Percentiles rank a stretch among this genome's conserved stretches.
phyloP scores from a whole-genome alignment of 768 basidiomycete species.

The Hygrocybe coccinea region DNA sequence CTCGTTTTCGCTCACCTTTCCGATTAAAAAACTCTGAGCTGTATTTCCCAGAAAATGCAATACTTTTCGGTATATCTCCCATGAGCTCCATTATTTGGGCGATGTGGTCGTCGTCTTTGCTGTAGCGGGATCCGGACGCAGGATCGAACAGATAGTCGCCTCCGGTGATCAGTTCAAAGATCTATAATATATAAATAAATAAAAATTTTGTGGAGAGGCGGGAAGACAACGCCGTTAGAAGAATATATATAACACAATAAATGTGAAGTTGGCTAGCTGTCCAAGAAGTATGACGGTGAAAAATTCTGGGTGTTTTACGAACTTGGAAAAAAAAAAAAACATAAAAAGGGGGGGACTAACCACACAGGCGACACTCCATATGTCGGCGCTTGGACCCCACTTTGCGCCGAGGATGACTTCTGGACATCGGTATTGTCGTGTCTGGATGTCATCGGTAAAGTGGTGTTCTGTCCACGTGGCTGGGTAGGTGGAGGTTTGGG shows the following conservation, averaged over 20 bases:
- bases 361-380: slow-evolving; percentile 95
- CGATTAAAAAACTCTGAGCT: slow-evolving; percentile 92
- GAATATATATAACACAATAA: too few species aligned
- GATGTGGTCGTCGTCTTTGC: slow-evolving; percentile 95
- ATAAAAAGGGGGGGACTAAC: slow-evolving; percentile 44
- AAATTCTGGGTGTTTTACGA: too few species aligned
- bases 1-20: slow-evolving; percentile 67
- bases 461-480: slow-evolving; percentile 92
- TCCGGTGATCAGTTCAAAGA: slow-evolving; percentile 93
- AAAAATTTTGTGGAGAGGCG: too few species aligned
- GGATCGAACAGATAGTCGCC: slow-evolving; percentile 99
- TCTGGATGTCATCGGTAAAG: slow-evolving; percentile 98
- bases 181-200: too few species aligned
- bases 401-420: slow-evolving; percentile 95
- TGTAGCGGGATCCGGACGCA: slow-evolving; percentile 88
- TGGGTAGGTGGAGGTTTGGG: slow-evolving; percentile 29
- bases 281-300: too few species aligned
- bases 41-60: slow-evolving; percentile 91
- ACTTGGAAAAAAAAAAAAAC: not conserved
- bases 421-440: slow-evolving; percentile 93
- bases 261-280: too few species aligned
- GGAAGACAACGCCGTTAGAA: too few species aligned
- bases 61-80: slow-evolving; percentile 78
- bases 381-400: slow-evolving; percentile 93
- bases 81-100: slow-evolving; percentile 97